Base-by-base conservation (phyloP, 2,329 filamentous ascomycete genomes). In the Monosporascus sp. region DNA sequence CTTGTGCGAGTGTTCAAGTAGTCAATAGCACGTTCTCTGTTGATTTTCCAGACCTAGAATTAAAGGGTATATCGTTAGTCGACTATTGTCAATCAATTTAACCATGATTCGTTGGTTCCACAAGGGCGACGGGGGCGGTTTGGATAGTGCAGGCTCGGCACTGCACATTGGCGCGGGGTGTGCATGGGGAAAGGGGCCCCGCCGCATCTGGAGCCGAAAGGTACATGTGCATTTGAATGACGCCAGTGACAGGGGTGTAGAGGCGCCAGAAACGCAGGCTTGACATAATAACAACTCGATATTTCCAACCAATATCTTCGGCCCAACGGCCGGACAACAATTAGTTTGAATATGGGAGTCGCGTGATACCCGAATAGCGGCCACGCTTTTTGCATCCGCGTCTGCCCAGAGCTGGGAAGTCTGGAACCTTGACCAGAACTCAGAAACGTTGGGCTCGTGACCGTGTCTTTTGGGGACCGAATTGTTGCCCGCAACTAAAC, bases 1-100 rank as follows among this genome's bases (percentile, higher is more conserved):
- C 94, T 91, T 74, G 95, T 96, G 68, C 94, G 85, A 61, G 94
- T 99, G 85, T 99, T 99, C 66, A 99, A 86, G 80, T 99, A 99
- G 79, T 99, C 94, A 73, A 99, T 85, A 57, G 94, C 94, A 80
- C 94, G 92, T 76, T 99, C 94, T 66, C 94, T 87, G 86, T 99
- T 99, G 80, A 99, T 99, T 70, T 91, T 91, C 94, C 94, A 99
- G 73, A 97, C 93, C 94, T 99, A 65, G 50, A 48, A 51, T 44
- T 31, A 50, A 46, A 19, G 40, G 19, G 40, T 38, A 19, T 14
- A n/a, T 48, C 14, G 57, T 53, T 49, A 51, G 54, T 27, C 20
- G 7, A 27, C 38, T 20, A 40, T 45, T 8, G 14, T 34, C 4
- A 50, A 14, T 36, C 37, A 34, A 34, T 34, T 31, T 14, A n/a